Base-by-base conservation (phyloP, 2,329 filamentous ascomycete genomes). In the Ophiosphaerella herpotricha region DNA sequence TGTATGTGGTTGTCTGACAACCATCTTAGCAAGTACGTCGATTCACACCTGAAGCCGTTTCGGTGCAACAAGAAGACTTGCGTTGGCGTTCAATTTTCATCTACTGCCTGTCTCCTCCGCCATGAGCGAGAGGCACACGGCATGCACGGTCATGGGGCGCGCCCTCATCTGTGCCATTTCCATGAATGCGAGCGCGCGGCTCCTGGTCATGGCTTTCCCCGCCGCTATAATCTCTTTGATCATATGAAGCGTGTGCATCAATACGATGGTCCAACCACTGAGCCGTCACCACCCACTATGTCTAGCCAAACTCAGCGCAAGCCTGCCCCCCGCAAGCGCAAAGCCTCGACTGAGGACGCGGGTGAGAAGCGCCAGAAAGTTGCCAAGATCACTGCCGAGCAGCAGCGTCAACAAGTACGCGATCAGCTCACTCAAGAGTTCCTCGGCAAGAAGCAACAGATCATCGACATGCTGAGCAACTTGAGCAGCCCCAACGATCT, bases 41-140 rank as follows among this genome's bases (percentile, higher is more conserved):
- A 97, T 76, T 97, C 93, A 24, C 93, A 97, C 77, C 76, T 97
- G 69, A 96, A 95, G 83, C 93, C 93, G 13, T 97, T 97, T 79
- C 87, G 90, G 54, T 97, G 93, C 87, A 95, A 94, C 84, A 82
- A 88, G 59, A 81, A 86, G 55, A 83, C 85, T 21, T 97, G 93
- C 77, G 85, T 90, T 73, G 89, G 91, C 70, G 85, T 91, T 58
- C 87, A 89, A 37, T 97, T 97, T 75, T 97, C 93, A 13, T 97
- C 93, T 35, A 97, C 93, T 55, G 93, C 93, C 32, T 97, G 93
- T 75, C 84, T 96, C 23, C 88, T 97, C 54, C 90, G 93, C 54
- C 93, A 97, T 69, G 93, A 97, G 79, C 88, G 93, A 53, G 93
- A 97, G 78, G 92, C 92, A 43, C 93, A 97, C 72, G 92, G 91